Evolutionary conservation across 495 filamentous ascomycete genomes (phyloP), one percentile per base, ranked within the genome.

Genomic region (Pyronema domesticum): DNA sequence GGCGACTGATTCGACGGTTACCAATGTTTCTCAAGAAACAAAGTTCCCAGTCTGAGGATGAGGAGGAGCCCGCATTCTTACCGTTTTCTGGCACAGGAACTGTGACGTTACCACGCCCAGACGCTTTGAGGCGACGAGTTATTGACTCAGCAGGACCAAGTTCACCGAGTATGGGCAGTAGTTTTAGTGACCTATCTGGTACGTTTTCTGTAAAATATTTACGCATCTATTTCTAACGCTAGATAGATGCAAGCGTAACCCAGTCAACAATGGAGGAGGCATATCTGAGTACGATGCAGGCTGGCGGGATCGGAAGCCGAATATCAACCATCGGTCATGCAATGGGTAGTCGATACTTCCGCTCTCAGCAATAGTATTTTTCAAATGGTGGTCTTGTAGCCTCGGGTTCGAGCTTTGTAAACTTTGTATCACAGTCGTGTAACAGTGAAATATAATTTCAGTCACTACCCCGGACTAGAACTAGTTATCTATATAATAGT

Each of bases 171-270:
- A 96, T 96, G 84, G 87, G 89, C 0, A 95, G 88, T 64, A 95
- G 89, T 66, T 98, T 94, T 64, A 95, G 89, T 67, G 91, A 98
- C 71, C 72, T 98, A 30, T 93, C 96, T 68, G 87, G 86, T 89
- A 74, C 57, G 73, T 30, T 8, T n/a, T 33, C 19, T n/a, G 8
- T 52, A 51, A 37, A 37, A 14, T 51, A 13, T 13, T 1, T 3
- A 57, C 8, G 14, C 3, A 33, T 9, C 18, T 15, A 46, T 45
- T 23, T 9, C 23, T 33, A 34, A 17, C 13, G 18, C 8, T 36
- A 18, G 37, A 17, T 57, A 89, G 89, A 96, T 72, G 79, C 89
- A 7, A 94, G 87, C 46, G 86, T 98, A 18, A 94, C 89, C 13
- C 87, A 95, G 64, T 89, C 84, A 13, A 89, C 89, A 0, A 73